Conservation (phyloP, 1,139 yeast genomes). For the Nakaseomyces delphensis region DNA sequence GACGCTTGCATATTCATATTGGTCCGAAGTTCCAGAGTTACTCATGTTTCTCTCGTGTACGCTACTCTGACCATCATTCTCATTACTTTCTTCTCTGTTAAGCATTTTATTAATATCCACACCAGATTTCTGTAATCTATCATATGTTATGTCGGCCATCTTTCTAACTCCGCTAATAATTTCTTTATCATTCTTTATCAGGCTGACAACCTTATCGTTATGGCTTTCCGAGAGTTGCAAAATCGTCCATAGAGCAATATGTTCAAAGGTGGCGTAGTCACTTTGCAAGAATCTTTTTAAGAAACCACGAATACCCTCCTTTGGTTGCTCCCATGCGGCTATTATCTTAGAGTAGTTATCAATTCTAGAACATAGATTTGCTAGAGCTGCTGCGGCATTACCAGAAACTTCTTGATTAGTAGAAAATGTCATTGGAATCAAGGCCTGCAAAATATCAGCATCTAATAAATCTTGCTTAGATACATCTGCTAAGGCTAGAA, state of each 20-base stretch:
- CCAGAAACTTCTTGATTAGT: conserved; percentile 95
- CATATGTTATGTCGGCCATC: conserved; percentile 36
- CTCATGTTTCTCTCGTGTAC: conserved; percentile 32
- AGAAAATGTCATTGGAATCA: conserved; percentile 83
- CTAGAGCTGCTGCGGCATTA: conserved; percentile 96
- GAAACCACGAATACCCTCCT: conserved; percentile 81
- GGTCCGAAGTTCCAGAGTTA: conserved; percentile 26
- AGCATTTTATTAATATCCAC: conserved; percentile 13
- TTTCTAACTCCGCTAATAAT: conserved; percentile 49
- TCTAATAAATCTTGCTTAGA: conserved; percentile 78
- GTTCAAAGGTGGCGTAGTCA: conserved; percentile 94
- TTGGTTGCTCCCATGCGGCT: conserved; percentile 70
- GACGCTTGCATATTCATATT: conserved; percentile 52
- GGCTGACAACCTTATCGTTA: conserved; percentile 56
- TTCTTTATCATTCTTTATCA: conserved; percentile 54
- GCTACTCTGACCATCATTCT: conserved; percentile 14
- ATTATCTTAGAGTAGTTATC: conserved; percentile 66
- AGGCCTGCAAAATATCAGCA: conserved; percentile 76
- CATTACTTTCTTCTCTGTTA: conserved; percentile 12
- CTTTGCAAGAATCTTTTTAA: conserved; percentile 70
- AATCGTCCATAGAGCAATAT: conserved; percentile 95
- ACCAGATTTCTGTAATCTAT: conserved; percentile 29
- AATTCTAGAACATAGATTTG: conserved; percentile 87
- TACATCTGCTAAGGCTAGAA: conserved; percentile 91
- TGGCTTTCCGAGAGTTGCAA: conserved; percentile 86